Conservation (phyloP, 1,139 yeast species). For the Debaryomyces udenii region DNA sequence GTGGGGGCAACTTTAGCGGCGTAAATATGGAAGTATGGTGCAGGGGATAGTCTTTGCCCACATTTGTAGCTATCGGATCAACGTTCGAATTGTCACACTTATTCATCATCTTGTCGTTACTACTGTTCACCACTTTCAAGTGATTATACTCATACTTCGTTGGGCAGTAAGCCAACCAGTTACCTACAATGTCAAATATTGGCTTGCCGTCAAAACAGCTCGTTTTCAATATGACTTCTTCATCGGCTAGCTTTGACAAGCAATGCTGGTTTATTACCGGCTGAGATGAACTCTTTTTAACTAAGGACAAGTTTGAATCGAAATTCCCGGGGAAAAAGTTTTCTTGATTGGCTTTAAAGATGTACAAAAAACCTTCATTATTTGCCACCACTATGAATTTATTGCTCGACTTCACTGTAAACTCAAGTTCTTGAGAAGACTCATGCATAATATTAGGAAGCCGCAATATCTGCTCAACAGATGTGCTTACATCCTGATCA, state of each 20-base stretch:
- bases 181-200: constrained; percentile 53
- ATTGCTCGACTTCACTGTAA: constrained; percentile 26
- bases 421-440: constrained; percentile 9
- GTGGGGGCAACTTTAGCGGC: constrained; percentile 49
- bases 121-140: constrained; percentile 25
- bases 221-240: constrained; percentile 33
- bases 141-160: constrained; percentile 38
- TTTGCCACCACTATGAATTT: constrained; percentile 28
- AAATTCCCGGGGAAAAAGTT: constrained; percentile 20
- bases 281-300: constrained; percentile 28
- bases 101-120: constrained; percentile 9
- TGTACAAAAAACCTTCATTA: constrained; percentile 27
- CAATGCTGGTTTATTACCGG: constrained; percentile 25
- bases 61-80: constrained; percentile 18
- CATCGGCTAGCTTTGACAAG: constrained; percentile 21
- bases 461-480: constrained; percentile 3
- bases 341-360: constrained; percentile 17
- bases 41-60: constrained; percentile 4
- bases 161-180: constrained; percentile 56
- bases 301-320: constrained; percentile 23
- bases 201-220: constrained; percentile 43
- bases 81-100: constrained; percentile 9
- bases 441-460: constrained; percentile 9
- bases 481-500: not conserved
- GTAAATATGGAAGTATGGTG: constrained; percentile 28